These are phyloP conservation scores for Elymus sibiricus DNA, from an alignment of 176 grass and related monocot genomes.

Conservation along the genomic window DNA sequence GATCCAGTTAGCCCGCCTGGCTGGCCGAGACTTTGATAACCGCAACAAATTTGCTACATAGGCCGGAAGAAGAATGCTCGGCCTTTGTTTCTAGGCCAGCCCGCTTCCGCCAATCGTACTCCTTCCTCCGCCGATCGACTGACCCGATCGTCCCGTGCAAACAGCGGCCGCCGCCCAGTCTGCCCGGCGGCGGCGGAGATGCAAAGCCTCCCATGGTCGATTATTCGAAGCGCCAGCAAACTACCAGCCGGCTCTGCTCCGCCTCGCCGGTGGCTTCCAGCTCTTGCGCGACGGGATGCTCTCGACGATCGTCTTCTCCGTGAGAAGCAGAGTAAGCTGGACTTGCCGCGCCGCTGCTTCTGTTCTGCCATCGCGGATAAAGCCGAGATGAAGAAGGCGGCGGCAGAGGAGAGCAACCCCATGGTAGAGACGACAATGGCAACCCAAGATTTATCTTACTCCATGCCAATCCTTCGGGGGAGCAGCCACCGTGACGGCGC, in stretches of 20 bases:
- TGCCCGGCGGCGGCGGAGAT: background rate
- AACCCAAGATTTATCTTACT: background rate
- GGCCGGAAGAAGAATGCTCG: no score
- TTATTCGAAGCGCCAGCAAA: background rate
- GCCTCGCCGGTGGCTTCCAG: background rate
- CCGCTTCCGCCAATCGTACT: no score
- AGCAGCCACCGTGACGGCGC: background rate
- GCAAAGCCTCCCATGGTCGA: background rate
- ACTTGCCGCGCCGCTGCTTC: background rate
- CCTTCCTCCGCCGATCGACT: no score
- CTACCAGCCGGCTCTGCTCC: background rate
- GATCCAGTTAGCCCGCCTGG: no score
- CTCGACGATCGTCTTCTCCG: no score
- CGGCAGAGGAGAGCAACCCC: background rate
- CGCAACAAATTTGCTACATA: no score
- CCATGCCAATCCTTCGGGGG: background rate
- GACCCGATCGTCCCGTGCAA: no score
- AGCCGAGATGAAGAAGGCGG: background rate
- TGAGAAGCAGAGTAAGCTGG: background rate
- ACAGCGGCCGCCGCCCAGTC: no score
- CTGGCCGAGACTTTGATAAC: no score
- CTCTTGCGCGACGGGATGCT: no score
- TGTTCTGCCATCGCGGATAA: background rate
- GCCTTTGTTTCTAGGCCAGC: no score
- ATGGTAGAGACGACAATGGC: background rate